Base-by-base conservation (phyloP, 306 rosid genomes). In the Prinsepia uniflora region DNA sequence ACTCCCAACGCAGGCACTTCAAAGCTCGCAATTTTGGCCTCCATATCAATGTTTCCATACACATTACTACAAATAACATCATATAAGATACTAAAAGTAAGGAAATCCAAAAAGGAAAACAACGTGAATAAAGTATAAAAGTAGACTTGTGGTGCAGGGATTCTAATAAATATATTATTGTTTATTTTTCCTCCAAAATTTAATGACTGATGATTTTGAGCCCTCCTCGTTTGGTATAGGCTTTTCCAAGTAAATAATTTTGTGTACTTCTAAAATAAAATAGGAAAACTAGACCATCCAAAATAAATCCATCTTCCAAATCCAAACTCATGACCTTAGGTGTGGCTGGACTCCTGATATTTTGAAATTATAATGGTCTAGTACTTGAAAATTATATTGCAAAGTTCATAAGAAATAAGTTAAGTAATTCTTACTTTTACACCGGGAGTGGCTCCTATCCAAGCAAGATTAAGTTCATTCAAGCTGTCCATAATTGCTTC, bases 401-500 rank as follows among this genome's bases (percentile, higher is more conserved):
- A 61, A 8, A 2, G 62, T 20, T 22, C 24, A 19, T 61, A 39
- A 34, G 22, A 7, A 65, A 44, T 11, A 63, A 39, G 67, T 47
- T 46, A 60, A 72, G 18, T 7, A 57, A 17, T 42, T 50, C 82
- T 53, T 73, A 78, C 78, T 73, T 53, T 67, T 17, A 78, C 66
- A 6, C 78, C 78, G 2, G 82, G 82, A 68, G n/a, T 50, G 67
- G 70, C 68, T 73, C 82, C 78, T 54, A 79, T 79, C 82, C 82
- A 79, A 62, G 82, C 72, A 19, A 67, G 62, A 79, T 79, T 79
- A 44, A 79, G 19, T 13, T 73, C 71, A 44, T 73, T 6, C 40
- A 10, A 48, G 60, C 42, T 42, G 39, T 42, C 75, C 9, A n/a
- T 57, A 60, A 62, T 46, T 19, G 78, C 78, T 68, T 73, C 78